Base-by-base conservation (phyloP, 371 early-diverging fungal genomes). In the Saksenaea oblongispora region DNA sequence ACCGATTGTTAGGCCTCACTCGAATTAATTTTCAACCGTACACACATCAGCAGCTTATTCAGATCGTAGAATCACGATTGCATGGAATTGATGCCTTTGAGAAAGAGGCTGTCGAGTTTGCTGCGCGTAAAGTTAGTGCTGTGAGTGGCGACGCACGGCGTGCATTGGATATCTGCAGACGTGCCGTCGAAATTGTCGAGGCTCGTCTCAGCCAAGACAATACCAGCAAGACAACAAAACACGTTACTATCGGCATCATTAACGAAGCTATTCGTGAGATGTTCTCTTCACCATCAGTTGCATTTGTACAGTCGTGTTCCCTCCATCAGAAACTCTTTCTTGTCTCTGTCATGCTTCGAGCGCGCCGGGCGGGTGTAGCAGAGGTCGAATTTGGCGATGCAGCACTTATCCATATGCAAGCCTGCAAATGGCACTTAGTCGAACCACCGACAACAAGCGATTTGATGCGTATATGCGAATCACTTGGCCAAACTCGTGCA, bases 111-210 rank as follows among this genome's bases (percentile, higher is more conserved):
- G 83, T 99, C 13, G 94, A 95, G 71, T 90, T 96, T 72, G 93
- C 95, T 27, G 93, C 99, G 1, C 91, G 96, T 42, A 96, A 96
- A 76, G 95, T 99, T 3, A 93, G 95, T 59, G 90, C 95, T 0
- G 93, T 99, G 5, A 93, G 93, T 54, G 99, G 99, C 2, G 99
- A 99, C 83, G 98, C 98, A 24, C 87, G 99, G 37, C 87, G 97
- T 15, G 96, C 95, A 0, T 78, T 97, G 59, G 98, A 99, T 74
- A 95, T 99, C 34, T 95, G 95, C 76, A 84, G 94, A 56, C 81
- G 93, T 4, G 93, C 94, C 0, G 91, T 95, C 1, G 95, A 95
- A 66, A 88, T 93, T 56, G 87, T 92, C 1, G 91, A 94, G 70
- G 41, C 58, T n/a, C 76, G 77, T 37, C 60, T 73, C 5, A 61